Evolutionary conservation across 768 basidiomycete genomes (phyloP).

Genomic region (Pulveroboletus ravenelii): DNA sequence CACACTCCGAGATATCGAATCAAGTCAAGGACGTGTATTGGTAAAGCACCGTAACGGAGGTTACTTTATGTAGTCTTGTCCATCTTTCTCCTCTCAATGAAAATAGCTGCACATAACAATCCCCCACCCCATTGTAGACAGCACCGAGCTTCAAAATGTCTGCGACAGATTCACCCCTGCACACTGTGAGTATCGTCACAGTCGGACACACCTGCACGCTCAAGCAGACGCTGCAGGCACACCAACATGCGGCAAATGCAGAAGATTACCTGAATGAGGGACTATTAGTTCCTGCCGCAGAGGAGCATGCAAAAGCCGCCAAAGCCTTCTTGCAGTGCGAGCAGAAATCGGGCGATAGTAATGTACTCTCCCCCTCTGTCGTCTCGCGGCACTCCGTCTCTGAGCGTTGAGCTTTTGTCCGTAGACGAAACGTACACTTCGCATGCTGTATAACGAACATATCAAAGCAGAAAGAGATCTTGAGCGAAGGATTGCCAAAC

Average conservation of each 20-base stretch:
- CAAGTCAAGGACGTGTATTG: too few species aligned
- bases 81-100: neutral
- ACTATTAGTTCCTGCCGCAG: constrained; percentile 63
- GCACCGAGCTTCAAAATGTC: constrained; percentile 22
- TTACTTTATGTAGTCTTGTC: neutral
- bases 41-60: too few species aligned
- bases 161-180: constrained; percentile 45
- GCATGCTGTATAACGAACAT: constrained; percentile 74
- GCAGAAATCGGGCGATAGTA: constrained; percentile 68
- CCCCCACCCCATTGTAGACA: neutral
- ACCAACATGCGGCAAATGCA: constrained; percentile 77
- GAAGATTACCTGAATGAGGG: constrained; percentile 67
- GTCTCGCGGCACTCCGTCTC: neutral
- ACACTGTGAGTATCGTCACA: constrained; percentile 36
- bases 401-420: constrained; percentile 7
- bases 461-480: constrained; percentile 66
- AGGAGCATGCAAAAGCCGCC: constrained; percentile 73
- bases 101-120: neutral
- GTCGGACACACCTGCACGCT: neutral
- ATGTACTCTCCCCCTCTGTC: constrained; percentile 41
- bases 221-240: constrained; percentile 48
- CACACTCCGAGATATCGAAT: too few species aligned
- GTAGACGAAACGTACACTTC: constrained; percentile 73
- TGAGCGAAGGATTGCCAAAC: constrained; percentile 63
- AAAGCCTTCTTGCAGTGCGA: constrained; percentile 70